A percentile compares a stretch with the other conserved stretches of the same genome.
Conservation (phyloP, 1,284 basidiomycete species). For the Apiotrichum brassicae region DNA sequence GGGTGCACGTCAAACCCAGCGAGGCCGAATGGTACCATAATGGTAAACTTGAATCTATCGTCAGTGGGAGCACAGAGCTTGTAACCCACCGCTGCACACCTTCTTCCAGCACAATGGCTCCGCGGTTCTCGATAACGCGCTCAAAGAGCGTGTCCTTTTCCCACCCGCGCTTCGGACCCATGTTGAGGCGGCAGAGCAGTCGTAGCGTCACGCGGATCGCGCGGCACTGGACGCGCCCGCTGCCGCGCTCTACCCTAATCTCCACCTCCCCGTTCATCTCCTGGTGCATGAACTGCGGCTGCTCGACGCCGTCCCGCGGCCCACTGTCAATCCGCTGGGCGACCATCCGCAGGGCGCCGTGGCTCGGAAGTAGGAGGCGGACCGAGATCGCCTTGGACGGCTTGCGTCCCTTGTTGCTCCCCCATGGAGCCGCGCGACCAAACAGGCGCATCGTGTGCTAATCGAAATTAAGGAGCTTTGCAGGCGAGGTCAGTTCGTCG, state of each 20-base stretch:
- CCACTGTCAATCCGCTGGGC: background rate
- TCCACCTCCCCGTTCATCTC: constrained; percentile 28
- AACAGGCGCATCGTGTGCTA: no score
- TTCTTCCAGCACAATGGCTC: constrained; percentile 25
- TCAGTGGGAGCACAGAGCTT: background rate
- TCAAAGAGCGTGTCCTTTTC: constrained; percentile 30
- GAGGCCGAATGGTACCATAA: constrained; percentile 23
- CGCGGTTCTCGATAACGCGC: constrained; percentile 22
- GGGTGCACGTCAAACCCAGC: constrained; percentile 27
- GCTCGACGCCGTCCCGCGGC: no score
- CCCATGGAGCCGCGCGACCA: no score
- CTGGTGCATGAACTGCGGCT: constrained; percentile 1
- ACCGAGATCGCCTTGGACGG: no score
- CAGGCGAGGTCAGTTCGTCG: no score
- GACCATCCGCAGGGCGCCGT: background rate
- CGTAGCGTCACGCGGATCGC: constrained; percentile 27
- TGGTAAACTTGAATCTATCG: constrained; percentile 24
- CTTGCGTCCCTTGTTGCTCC: no score
- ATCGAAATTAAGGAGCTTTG: no score
- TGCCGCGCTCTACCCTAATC: constrained; percentile 20
- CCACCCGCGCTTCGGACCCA: constrained; percentile 21
- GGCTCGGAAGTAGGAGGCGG: background rate
- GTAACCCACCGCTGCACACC: constrained; percentile 24
- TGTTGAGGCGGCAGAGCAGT: constrained; percentile 19
- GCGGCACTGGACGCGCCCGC: constrained; percentile 22